These are phyloP conservation scores for Juglanconis oblonga DNA, from an alignment of 2,329 filamentous ascomycete genomes.

Conservation along the genomic window DNA sequence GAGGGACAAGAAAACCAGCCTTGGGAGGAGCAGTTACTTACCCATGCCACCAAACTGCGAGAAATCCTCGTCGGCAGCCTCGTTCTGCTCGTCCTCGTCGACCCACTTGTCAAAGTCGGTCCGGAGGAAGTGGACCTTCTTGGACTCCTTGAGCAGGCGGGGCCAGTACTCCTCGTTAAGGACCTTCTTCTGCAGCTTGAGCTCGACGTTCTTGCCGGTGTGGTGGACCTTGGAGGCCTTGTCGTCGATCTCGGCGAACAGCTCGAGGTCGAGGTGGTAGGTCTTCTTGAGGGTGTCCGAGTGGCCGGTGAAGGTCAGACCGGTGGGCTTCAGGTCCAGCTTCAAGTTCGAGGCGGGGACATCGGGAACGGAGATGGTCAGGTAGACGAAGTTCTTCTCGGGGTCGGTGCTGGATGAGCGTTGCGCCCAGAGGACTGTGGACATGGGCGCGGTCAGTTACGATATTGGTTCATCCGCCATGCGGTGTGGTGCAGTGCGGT, in stretches of 20 bases:
- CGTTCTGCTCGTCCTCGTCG: slow-evolving; percentile 97
- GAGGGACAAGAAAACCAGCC: background rate
- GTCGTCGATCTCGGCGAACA: slow-evolving; percentile 88
- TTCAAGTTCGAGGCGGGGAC: slow-evolving; percentile 72
- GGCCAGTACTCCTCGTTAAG: slow-evolving; percentile 94
- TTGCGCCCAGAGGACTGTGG: slow-evolving; percentile 91
- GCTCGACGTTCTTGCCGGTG: slow-evolving; percentile 81
- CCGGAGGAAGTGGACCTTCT: slow-evolving; percentile 94
- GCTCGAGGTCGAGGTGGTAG: slow-evolving; percentile 82
- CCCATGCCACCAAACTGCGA: slow-evolving; percentile 66
- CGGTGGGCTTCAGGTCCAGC: slow-evolving; percentile 76
- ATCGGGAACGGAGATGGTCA: slow-evolving; percentile 87
- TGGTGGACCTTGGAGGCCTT: slow-evolving; percentile 82
- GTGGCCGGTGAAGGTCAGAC: slow-evolving; percentile 77
- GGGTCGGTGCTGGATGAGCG: slow-evolving; percentile 79
- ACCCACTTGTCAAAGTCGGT: slow-evolving; percentile 99
- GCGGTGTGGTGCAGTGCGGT: background rate
- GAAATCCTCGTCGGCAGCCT: slow-evolving; percentile 77
- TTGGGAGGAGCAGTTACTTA: slow-evolving; percentile 33
- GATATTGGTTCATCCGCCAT: background rate
- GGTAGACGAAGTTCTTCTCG: slow-evolving; percentile 90
- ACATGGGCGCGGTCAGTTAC: background rate
- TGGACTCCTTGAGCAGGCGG: slow-evolving; percentile 82
- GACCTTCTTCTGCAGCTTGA: slow-evolving; percentile 97
- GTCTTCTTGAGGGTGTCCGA: slow-evolving; percentile 81